These are phyloP conservation scores for Amphichorda felina DNA, from an alignment of 2,329 filamentous ascomycete genomes.

Conservation along the genomic window DNA sequence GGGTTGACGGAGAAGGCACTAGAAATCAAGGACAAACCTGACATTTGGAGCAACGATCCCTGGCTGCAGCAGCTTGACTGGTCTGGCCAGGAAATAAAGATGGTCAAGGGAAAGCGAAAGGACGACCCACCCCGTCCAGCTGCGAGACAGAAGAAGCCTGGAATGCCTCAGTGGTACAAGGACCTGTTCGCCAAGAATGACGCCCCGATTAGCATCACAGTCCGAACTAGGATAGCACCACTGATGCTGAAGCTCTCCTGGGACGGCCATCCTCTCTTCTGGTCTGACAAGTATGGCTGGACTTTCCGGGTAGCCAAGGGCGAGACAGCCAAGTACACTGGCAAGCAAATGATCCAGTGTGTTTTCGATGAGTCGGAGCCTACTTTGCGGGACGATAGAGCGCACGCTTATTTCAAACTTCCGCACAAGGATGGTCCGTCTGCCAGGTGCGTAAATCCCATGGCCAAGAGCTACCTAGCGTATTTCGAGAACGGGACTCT, in stretches of 20 bases:
- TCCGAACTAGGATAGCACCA: constrained; percentile 79
- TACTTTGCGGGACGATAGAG: constrained; percentile 51
- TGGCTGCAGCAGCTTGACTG: constrained; percentile 94
- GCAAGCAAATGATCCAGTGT: constrained; percentile 62
- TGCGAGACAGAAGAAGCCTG: constrained; percentile 81
- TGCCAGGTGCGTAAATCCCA: constrained; percentile 72
- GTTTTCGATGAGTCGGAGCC: constrained; percentile 67
- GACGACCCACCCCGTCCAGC: constrained; percentile 64
- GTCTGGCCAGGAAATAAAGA: constrained; percentile 83
- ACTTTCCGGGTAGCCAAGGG: constrained; percentile 64
- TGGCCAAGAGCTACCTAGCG: constrained; percentile 80
- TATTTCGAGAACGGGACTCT: constrained; percentile 88
- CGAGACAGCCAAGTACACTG: constrained; percentile 51
- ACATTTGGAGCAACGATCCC: constrained; percentile 66
- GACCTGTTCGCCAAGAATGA: constrained; percentile 65
- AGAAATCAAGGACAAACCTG: constrained; percentile 55
- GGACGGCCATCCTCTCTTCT: constrained; percentile 81
- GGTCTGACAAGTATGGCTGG: constrained; percentile 92
- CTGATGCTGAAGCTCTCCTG: constrained; percentile 74
- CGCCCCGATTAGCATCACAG: constrained; percentile 62
- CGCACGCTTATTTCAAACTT: constrained; percentile 74
- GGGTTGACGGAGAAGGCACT: constrained; percentile 67
- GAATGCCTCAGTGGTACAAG: constrained; percentile 94
- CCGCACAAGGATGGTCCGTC: constrained; percentile 91
- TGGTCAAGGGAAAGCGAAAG: constrained; percentile 88